Evolutionary conservation across 2,329 filamentous ascomycete genomes (phyloP), one percentile per base, ranked within the genome.

Genomic region (Chaetothyriales sp.): DNA sequence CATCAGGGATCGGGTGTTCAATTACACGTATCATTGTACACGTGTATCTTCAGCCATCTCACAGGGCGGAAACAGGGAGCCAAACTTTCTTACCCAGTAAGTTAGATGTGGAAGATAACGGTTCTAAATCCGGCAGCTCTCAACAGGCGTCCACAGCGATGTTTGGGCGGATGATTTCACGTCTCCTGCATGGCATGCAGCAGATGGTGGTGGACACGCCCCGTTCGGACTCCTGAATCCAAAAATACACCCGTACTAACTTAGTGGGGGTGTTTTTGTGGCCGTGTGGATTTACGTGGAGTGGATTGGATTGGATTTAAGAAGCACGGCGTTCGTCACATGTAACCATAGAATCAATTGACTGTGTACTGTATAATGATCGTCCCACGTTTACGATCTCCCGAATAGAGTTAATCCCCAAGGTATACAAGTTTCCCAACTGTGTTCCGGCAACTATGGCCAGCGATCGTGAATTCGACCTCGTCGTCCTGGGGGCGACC

Each of bases 401-500:
- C 3, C 22, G 6, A 6, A 25, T 25, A 25, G 22, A 25, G 22
- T 25, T 25, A 25, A 25, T 25, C 22, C 22, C 22, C 22, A 25
- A 25, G 22, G 15, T 15, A 15, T 12, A 5, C 10, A 32, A 2
- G 3, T 32, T 32, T 22, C 43, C 15, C 18, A 9, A 44, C 44
- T 26, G n/a, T 50, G 26, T 12, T 44, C 32, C 51, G 44, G 39
- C 50, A 55, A 39, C 3, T 44, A 73, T 73, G 70, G 59, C 68
- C 46, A 61, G 67, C 49, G 60, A 62, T 51, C 71, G 72, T 48
- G 66, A 77, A 60, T 84, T 83, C 62, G 81, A 85, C 59, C 65
- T 84, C 47, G 69, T 85, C 44, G 69, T 86, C 32, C 72, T 83
- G 18, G 82, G 82, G 22, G 80, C 82, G 8, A 83, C 76, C 64